phyloP scores from a whole-genome alignment of 164 flowering plant genomes.

The Akebia trifoliata region DNA sequence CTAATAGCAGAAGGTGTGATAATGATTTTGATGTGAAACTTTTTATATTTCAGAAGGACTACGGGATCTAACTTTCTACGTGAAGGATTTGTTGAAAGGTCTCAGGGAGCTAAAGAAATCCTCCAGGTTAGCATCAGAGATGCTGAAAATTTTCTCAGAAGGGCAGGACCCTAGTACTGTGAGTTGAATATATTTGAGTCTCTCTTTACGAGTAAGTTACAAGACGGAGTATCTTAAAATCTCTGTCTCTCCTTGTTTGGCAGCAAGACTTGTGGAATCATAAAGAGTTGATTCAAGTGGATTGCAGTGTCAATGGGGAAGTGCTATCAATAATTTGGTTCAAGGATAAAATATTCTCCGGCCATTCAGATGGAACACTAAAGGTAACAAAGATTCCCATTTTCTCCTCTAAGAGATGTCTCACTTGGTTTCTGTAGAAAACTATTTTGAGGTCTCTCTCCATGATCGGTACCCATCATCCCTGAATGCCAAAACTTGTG shows the following conservation, averaged over 20 bases:
- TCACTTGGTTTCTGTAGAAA: too few relatives aligned
- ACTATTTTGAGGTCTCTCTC: too few relatives aligned
- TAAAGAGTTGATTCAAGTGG: slow-evolving; percentile 57
- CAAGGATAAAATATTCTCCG: slow-evolving; percentile 62
- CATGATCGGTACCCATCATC: too few relatives aligned
- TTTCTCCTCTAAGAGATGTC: background rate
- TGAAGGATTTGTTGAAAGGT: slow-evolving; percentile 60
- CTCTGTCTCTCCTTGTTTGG: slow-evolving; percentile 8
- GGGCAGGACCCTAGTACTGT: slow-evolving; percentile 55
- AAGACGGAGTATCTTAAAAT: slow-evolving; percentile 1
- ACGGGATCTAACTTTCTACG: slow-evolving; percentile 33
- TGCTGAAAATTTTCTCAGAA: slow-evolving; percentile 56
- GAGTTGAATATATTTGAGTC: slow-evolving; percentile 23
- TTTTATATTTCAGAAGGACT: slow-evolving; percentile 54
- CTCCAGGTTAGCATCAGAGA: slow-evolving; percentile 50
- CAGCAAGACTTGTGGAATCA: slow-evolving; percentile 66
- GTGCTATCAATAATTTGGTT: slow-evolving; percentile 52
- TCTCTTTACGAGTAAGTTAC: background rate
- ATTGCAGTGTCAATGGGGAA: slow-evolving; percentile 64
- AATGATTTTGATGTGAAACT: background rate
- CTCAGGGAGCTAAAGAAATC: slow-evolving; percentile 64
- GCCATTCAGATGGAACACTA: slow-evolving; percentile 80
- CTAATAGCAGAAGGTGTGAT: background rate
- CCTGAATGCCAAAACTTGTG: too few relatives aligned
- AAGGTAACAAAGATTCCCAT: slow-evolving; percentile 38